Conservation (phyloP, 345 rosid species). For the Pistacia vera region DNA sequence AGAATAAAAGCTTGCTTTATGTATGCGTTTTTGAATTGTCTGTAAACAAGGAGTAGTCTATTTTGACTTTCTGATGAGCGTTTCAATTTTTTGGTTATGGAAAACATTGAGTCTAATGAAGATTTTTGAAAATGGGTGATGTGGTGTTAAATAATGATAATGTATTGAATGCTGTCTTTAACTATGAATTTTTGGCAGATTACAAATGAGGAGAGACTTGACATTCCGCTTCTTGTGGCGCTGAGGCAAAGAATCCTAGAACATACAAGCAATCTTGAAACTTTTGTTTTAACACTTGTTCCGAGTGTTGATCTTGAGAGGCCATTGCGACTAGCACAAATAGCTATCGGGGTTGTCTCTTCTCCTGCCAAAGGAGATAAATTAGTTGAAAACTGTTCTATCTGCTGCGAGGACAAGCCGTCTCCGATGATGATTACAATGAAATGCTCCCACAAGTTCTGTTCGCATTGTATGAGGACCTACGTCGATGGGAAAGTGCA, state of each 20-base stretch:
- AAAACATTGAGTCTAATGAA: not conserved
- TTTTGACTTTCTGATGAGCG: too few relatives aligned
- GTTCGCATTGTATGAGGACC: conserved; percentile 93
- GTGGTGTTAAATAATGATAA: not conserved
- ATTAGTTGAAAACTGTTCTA: conserved; percentile 62
- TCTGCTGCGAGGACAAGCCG: conserved; percentile 90
- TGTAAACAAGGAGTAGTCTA: not conserved
- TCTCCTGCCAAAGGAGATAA: conserved; percentile 41
- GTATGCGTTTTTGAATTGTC: not conserved
- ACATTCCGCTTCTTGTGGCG: conserved; percentile 68
- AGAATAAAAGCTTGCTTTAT: not conserved
- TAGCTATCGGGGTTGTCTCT: conserved; percentile 79
- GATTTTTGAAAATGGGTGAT: not conserved
- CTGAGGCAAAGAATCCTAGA: conserved; percentile 75
- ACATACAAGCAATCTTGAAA: conserved; percentile 59
- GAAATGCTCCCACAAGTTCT: conserved; percentile 91
- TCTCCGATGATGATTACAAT: conserved; percentile 70
- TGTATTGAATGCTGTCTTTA: conserved; percentile 1
- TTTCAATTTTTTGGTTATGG: not conserved
- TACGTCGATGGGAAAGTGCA: conserved; percentile 81
- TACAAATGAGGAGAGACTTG: conserved; percentile 55
- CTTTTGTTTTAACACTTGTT: conserved; percentile 65
- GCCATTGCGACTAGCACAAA: conserved; percentile 70
- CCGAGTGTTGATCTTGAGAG: conserved; percentile 56
- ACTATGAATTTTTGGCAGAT: conserved; percentile 49